Evolutionary conservation across 2,329 filamentous ascomycete genomes (phyloP), one percentile per base, ranked within the genome.

Genomic region (Cercospora sp.): DNA sequence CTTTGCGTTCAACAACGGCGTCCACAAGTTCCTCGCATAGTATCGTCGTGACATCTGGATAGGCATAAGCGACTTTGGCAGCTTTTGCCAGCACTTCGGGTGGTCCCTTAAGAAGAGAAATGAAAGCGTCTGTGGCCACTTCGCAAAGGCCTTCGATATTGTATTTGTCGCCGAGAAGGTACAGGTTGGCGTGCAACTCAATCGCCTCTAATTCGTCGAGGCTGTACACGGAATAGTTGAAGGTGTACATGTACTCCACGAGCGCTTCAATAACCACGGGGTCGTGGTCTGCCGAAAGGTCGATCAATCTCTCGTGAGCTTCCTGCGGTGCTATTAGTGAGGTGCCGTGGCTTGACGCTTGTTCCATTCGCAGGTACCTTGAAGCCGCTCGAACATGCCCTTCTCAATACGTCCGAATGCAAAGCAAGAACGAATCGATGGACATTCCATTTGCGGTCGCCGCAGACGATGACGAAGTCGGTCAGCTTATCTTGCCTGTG

Each of bases 141-240:
- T 34, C 3, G 18, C 16, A 18, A 8, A 60, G 61, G 1, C 61
- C 40, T 37, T 12, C 13, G n/a, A 63, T 53, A 7, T 53, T 34
- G 28, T 51, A 63, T 7, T 63, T 37, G 61, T 63, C 37, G 37
- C 26, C 61, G 7, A 63, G 45, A 32, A 63, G 24, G n/a, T 3
- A 16, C 5, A 63, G 10, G 5, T 45, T 8, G 60, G 34, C 13
- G 26, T 62, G 40, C 4, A 62, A 30, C 5, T 9, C 24, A 8
- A 62, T 30, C 21, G 6, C 9, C 3, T 49, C 37, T 9, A 4
- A 5, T 3, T n/a, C 18, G 40, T 28, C 28, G 21, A n/a, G 21
- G 18, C 1, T 18, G 21, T 5, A 1, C 3, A 51, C 1, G 10
- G 10, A 26, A 26, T 62, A 62, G 8, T 32, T 8, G 26, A 63